Percentiles rank a stretch among this genome's conserved stretches.
phyloP scores from a whole-genome alignment of 2,329 filamentous ascomycete species.

The Pseudogymnoascus sp. region DNA sequence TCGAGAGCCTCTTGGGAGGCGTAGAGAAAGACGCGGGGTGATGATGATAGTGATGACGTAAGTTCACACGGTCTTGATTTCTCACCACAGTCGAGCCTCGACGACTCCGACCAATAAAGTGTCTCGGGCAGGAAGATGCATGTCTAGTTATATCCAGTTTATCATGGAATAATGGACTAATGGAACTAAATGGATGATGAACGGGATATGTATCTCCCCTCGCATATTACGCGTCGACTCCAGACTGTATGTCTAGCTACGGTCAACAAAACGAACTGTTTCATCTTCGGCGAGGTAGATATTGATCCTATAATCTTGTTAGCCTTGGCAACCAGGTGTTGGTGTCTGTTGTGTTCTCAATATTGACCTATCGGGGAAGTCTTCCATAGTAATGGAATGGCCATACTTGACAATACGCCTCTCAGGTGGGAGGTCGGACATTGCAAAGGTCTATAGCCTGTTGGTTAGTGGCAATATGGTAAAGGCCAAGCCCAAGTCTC shows the following conservation, averaged over 20 bases:
- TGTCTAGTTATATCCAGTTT: not conserved
- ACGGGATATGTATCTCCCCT: not conserved
- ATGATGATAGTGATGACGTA: not conserved
- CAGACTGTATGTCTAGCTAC: not conserved
- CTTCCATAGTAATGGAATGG: not conserved
- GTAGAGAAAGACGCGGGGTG: not conserved
- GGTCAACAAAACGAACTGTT: not conserved
- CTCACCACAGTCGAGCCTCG: not conserved
- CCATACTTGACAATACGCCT: not conserved
- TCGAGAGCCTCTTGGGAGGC: not conserved
- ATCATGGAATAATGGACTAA: not conserved
- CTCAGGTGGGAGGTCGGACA: not conserved
- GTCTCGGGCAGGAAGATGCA: not conserved
- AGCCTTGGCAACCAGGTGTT: no score
- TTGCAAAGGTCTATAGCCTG: not conserved
- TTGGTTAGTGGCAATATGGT: not conserved
- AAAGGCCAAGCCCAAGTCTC: not conserved
- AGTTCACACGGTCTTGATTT: not conserved
- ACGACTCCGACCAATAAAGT: not conserved
- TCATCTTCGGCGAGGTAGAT: not conserved
- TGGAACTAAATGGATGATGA: not conserved
- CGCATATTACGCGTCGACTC: not conserved
- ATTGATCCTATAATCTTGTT: not conserved
- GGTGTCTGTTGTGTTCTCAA: no score
- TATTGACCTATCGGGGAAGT: not conserved